Evolutionary conservation across 768 basidiomycete species (phyloP), one percentile per base, ranked within the genome.

Genomic region (Paxillus rubicundulus): DNA sequence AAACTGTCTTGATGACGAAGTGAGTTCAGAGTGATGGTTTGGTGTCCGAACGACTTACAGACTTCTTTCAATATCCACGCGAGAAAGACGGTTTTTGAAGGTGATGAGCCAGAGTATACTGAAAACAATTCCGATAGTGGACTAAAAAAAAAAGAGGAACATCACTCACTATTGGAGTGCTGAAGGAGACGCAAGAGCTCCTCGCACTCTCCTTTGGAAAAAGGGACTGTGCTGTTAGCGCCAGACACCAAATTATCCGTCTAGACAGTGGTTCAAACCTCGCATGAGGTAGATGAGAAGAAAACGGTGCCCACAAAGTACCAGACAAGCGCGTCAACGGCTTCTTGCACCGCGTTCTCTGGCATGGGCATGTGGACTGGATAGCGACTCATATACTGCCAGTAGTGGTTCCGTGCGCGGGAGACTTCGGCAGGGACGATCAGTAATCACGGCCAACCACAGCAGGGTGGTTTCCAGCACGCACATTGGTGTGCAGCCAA

Each of bases 161-260:
- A 32, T n/a, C 33, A 48, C 18, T 33, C 17, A 21, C 55, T 60
- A 52, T 49, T 75, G 73, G 47, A 28, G 67, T 60, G n/a, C 76
- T 55, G 27, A 3, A 79, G 60, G 3, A 77, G 61, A n/a, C 65
- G 63, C 2, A 74, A 65, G 14, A 82, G 65, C 46, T 82, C 77
- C 57, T 80, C 76, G 46, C 81, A 82, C 66, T 82, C 80, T 2
- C 52, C 44, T 61, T 79, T 81, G 2, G 81, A 81, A 54, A 82
- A 82, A 2, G 82, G 80, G 14, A 76, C 78, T 2, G 70, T 63
- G 55, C 77, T 78, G 40, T 60, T 70, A 4, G 68, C 41, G 20
- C 76, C 77, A 17, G 72, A 72, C 39, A 77, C 75, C 39, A 82
- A 58, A 57, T 82, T 81, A 53, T 81, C 81, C 50, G 72, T 73